Conservation (phyloP, 805 yeast species). For the Candida orba region DNA sequence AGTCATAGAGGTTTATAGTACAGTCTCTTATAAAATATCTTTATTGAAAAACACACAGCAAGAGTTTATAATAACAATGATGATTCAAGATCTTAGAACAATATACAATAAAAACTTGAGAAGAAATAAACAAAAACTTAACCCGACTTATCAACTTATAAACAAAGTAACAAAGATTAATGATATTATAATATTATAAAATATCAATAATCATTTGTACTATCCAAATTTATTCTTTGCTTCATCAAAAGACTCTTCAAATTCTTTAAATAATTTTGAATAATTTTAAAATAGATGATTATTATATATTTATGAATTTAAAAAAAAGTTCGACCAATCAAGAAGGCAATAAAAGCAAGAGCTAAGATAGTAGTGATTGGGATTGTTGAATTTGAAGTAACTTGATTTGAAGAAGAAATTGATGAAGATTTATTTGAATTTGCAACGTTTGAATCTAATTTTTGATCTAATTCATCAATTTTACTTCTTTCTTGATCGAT, state of each 20-base stretch:
- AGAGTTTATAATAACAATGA: background rate
- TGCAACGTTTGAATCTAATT: constrained; percentile 35
- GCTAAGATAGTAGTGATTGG: constrained; percentile 45
- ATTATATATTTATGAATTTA: constrained; percentile 1
- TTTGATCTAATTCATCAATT: constrained; percentile 36
- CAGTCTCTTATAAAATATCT: too few relatives aligned
- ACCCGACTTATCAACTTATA: background rate
- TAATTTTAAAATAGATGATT: background rate
- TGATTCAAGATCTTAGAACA: background rate
- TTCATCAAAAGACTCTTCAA: too few relatives aligned
- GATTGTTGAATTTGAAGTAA: constrained; percentile 24
- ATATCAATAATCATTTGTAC: too few relatives aligned
- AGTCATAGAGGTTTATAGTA: too few relatives aligned
- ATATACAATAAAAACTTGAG: background rate
- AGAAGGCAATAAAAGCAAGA: constrained; percentile 47
- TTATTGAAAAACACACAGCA: background rate
- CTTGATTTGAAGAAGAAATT: constrained; percentile 10
- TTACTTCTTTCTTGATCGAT: constrained; percentile 32
- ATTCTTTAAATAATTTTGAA: too few relatives aligned
- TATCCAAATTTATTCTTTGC: too few relatives aligned
- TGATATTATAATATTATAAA: too few relatives aligned
- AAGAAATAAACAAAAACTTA: background rate
- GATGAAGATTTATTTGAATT: constrained; percentile 17
- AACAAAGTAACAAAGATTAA: background rate
- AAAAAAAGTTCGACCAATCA: constrained; percentile 64